Evolutionary conservation across 139 green algal species (phyloP), one percentile per base, ranked within the genome.

Genomic region (Tetradesmus lagerheimii): DNA sequence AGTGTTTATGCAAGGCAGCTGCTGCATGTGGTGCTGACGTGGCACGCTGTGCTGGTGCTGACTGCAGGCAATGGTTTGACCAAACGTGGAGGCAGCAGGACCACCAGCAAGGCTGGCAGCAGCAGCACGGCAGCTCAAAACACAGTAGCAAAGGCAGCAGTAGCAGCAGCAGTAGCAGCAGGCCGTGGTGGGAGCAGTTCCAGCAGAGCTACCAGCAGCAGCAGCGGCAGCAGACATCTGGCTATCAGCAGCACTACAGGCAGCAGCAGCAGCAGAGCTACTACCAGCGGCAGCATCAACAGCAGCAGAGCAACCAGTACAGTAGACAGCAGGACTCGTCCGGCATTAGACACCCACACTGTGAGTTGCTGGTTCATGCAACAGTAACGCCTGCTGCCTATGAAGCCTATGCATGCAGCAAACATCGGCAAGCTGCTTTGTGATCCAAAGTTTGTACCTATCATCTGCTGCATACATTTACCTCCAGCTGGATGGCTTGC

Each of bases 21-120:
- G n/a, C 66, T 37, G 66, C 66, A 34, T 15, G 31, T 25, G 31
- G 11, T 37, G 50, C 37, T 88, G 34, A 50, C 57, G 39, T 80
- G 80, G 43, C 8, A 27, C 66, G 34, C 25, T 84, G 23, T 66
- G 20, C 20, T 84, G 23, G 0, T 62, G 39, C 27, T 62, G 39
- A 8, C 29, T 80, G 34, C 86, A 90, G 86, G 86, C 45, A 83
- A 9, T 90, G 86, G 86, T 90, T 90, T 50, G 45, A 90, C 35
- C 43, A 90, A 75, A 29, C 71, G n/a, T 90, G 86, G 86, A 31
- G 35, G 85, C 67, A 83, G 67, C 57, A 80, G 23, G n/a, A 25
- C 0, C 34, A n/a, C 16, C 71, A n/a, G 85, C 67, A 89, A 37
- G 43, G 43, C 29, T 31, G 74, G 67, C 67, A 83, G 85, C 82